Evolutionary conservation across 495 filamentous ascomycete species (phyloP), one percentile per base, ranked within the genome.

Genomic region (Collariella sp.): DNA sequence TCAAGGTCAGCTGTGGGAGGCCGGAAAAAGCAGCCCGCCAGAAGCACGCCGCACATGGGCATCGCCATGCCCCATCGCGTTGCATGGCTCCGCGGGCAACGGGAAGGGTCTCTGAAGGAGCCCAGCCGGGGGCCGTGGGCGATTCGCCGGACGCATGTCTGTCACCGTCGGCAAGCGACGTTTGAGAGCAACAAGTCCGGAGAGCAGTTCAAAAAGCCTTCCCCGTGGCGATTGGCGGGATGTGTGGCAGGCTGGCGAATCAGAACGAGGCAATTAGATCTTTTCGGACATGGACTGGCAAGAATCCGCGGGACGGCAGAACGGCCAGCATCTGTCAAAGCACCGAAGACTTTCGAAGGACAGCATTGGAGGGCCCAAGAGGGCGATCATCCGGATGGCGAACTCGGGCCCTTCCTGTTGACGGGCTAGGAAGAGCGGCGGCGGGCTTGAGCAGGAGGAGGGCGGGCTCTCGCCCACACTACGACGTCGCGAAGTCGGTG

Each of bases 401-500:
- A 60, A 53, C 46, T 31, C 26, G 23, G 29, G 34, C 51, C 34
- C 51, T 41, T 31, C n/a, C 49, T 20, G 18, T 13, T 22, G 7
- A 10, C 50, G 34, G 26, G 19, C 23, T 34, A 38, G 24, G 31
- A 22, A 38, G 47, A 36, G 20, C 36, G 31, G 41, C 23, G n/a
- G 33, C 26, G 31, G 16, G 56, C 15, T 31, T 23, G 51, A 51
- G 63, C 57, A 23, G 50, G 53, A 52, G 61, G 67, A 67, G 61
- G 72, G 78, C 71, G 78, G 75, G 76, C 70, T 71, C 63, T 70
- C 62, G 66, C 60, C 62, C 70, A 73, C 68, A 79, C 72, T 76
- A 79, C 70, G 69, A 78, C 78, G 77, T 77, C 77, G 73, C 70
- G 69, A 78, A 79, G 77, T 77, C 77, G 73, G 76, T 78, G 76